These are phyloP conservation scores for Phytopythium boreale DNA, from an alignment of 352 stramenopile species.

Conservation along the genomic window DNA sequence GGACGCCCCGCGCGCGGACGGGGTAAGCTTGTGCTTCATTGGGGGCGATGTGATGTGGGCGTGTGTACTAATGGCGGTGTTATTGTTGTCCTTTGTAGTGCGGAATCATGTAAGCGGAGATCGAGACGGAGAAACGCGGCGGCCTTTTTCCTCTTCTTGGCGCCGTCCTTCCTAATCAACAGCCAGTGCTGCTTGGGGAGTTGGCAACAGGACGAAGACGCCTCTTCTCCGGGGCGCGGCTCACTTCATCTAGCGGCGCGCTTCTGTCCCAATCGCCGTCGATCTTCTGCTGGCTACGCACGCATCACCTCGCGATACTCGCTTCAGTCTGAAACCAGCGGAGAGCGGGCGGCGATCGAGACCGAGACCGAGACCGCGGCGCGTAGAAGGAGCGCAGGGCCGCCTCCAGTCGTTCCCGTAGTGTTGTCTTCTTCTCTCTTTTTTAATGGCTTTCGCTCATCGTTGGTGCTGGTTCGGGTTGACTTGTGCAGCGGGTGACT, in stretches of 20 bases:
- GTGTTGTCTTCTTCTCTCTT: not conserved
- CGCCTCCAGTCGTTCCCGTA: not conserved
- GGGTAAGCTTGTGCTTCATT: slow-evolving; percentile 30
- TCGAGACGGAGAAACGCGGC: not conserved
- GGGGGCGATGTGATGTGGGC: not conserved
- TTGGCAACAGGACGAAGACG: too few species aligned
- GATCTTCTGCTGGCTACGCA: not conserved
- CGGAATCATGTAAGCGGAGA: slow-evolving; percentile 35
- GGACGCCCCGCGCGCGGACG: slow-evolving; percentile 43
- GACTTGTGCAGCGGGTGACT: not conserved
- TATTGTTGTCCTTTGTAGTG: slow-evolving; percentile 15
- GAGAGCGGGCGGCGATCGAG: not conserved
- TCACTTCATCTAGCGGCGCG: too few species aligned
- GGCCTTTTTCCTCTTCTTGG: not conserved
- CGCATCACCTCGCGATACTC: not conserved
- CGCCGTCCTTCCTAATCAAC: not conserved
- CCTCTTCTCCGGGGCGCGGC: too few species aligned
- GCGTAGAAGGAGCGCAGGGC: too few species aligned
- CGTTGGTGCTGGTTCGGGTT: not conserved
- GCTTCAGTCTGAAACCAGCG: not conserved
- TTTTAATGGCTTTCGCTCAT: not conserved
- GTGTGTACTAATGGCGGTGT: not conserved
- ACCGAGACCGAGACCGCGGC: too few species aligned
- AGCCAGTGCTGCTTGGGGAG: not conserved
- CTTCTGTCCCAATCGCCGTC: not conserved